Evolutionary conservation across 169 alveolate species (phyloP), one percentile per base, ranked within the genome.

Genomic region (Cryptosporidium sp.): DNA sequence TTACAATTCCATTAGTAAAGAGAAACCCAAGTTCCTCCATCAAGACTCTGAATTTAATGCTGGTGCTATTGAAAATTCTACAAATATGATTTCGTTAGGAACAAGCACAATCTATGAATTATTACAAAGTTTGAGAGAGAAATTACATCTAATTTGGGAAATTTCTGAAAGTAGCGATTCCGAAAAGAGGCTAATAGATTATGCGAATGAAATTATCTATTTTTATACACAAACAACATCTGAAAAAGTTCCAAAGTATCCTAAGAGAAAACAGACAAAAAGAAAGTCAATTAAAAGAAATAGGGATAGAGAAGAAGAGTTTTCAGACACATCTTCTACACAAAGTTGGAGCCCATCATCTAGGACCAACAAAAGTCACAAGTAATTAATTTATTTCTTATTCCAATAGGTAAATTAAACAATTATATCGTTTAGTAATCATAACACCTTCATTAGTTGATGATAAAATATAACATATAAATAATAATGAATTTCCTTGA

Each of bases 321-420:
- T 14, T 80, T 80, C 89, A 14, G 89, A 80, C 45, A 8, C 69
- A 31, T 29, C 70, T 33, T 74, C 86, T 31, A 29, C 75, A 9
- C 69, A 80, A 33, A 80, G 89, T 45, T 80, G 75, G 89, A 80
- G 62, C 21, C 89, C 89, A 16, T 65, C 71, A 26, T 16, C 43
- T 21, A 65, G 23, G 29, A 33, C 29, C 2, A 58, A 58, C 48
- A 43, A 61, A 62, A 80, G 23, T 6, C 48, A 33, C 43, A 55
- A 35, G 55, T 35, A 29, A 50, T 74, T 29, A 26, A 37, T 52
- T 7, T 1, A 6, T 50, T 59, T 59, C 31, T 37, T 33, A 59
- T 21, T 21, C 50, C 1, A 7, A 41, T 39, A 59, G 3, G 26
- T 21, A 18, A 55, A 55, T 73, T 73, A 73, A 52, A n/a, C 33